Percentiles rank a stretch among this genome's conserved stretches.
Conservation (phyloP, 2,329 filamentous ascomycete genomes). For the Rhynchosporium agropyri region DNA sequence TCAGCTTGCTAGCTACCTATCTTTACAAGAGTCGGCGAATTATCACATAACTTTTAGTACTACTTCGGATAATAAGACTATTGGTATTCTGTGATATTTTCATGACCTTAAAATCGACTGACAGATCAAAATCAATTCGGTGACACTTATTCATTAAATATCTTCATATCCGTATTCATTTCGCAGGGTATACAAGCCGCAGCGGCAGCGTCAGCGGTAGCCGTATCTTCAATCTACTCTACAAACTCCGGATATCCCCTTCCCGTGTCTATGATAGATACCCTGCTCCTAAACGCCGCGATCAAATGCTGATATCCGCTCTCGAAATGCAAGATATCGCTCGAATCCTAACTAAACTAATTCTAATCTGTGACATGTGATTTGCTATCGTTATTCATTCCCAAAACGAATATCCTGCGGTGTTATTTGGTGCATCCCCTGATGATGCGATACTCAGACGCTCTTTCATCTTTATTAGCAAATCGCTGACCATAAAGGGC, state of each 20-base stretch:
- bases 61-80: no score
- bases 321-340: constrained; percentile 1
- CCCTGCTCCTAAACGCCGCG: neutral
- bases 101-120: no score
- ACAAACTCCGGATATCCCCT: neutral
- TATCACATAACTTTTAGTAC: no score
- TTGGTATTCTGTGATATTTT: no score
- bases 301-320: constrained; percentile 7
- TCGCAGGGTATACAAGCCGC: neutral
- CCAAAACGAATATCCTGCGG: constrained; percentile 16
- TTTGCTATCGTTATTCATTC: neutral
- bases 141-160: neutral
- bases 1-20: no score
- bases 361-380: neutral
- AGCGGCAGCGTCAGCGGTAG: neutral
- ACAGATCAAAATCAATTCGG: neutral
- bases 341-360: neutral
- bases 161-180: neutral
- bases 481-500: constrained; percentile 31
- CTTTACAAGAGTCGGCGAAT: no score
- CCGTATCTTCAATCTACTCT: neutral
- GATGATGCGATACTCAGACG: constrained; percentile 22
- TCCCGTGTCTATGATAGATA: constrained; percentile 5
- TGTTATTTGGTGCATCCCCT: neutral
- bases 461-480: constrained; percentile 33